phyloP scores from a whole-genome alignment of 768 basidiomycete genomes.

The Boletus sp. region DNA sequence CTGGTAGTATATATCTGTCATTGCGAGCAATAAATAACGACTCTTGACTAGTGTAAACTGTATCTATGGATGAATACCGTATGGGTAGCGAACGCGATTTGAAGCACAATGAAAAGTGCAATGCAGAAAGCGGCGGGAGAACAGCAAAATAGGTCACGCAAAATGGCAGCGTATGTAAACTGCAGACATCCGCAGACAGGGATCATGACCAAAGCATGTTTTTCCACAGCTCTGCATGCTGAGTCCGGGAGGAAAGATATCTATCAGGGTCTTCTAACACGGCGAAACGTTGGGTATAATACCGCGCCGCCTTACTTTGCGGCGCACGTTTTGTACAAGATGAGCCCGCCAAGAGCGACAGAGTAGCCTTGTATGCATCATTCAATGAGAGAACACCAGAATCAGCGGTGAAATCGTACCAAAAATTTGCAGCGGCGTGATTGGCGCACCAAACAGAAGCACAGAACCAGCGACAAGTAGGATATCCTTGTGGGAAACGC shows the following conservation, averaged over 20 bases:
- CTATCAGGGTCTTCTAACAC: background rate
- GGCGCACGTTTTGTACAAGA: slow-evolving; percentile 80
- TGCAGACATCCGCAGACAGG: background rate
- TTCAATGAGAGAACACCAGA: background rate
- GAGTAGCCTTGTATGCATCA: slow-evolving; percentile 64
- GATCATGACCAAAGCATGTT: background rate
- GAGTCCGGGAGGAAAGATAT: background rate
- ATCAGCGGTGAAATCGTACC: slow-evolving; percentile 41
- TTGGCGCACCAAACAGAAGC: slow-evolving; percentile 72
- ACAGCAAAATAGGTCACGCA: background rate
- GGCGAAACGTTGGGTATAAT: background rate
- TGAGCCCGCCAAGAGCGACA: slow-evolving; percentile 79
- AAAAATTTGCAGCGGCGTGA: slow-evolving; percentile 83
- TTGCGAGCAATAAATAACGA: background rate
- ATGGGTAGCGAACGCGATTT: background rate
- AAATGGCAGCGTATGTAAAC: background rate
- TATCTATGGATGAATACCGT: slow-evolving; percentile 13
- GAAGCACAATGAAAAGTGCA: background rate
- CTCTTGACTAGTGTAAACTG: background rate
- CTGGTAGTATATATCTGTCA: background rate
- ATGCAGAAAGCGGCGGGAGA: background rate
- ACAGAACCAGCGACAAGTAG: slow-evolving; percentile 92
- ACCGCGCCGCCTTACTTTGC: slow-evolving; percentile 42
- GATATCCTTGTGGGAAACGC: slow-evolving; percentile 62
- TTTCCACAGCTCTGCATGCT: background rate